phyloP scores from a whole-genome alignment of 352 stramenopile genomes.

The Phytophthora tubulina region DNA sequence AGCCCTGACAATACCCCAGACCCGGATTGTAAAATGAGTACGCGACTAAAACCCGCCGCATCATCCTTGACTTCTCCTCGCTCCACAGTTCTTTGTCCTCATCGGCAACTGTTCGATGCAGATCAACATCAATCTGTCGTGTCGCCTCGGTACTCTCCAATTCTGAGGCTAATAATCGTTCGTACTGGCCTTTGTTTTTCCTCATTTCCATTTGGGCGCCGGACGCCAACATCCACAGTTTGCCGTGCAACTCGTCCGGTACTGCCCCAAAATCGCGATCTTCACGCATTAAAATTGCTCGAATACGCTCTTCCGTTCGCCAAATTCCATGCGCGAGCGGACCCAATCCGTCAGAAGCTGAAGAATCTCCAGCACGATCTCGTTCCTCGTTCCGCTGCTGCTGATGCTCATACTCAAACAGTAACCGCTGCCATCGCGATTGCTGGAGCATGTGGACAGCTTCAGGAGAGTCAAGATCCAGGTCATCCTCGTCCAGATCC shows the following conservation, averaged over 20 bases:
- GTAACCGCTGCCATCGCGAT: constrained; percentile 66
- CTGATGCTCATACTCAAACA: constrained; percentile 78
- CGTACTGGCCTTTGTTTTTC: constrained; percentile 64
- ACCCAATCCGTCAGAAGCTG: constrained; percentile 58
- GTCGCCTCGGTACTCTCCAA: constrained; percentile 74
- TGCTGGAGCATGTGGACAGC: constrained; percentile 62
- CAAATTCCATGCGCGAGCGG: constrained; percentile 82
- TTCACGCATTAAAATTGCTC: constrained; percentile 68
- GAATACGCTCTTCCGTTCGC: constrained; percentile 84
- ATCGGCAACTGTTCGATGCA: constrained; percentile 76
- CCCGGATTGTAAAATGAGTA: constrained; percentile 86
- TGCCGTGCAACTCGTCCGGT: constrained; percentile 75
- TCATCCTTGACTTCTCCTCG: constrained; percentile 72
- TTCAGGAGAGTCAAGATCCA: constrained; percentile 54
- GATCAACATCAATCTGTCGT: constrained; percentile 86
- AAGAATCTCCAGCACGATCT: constrained; percentile 42
- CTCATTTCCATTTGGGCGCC: constrained; percentile 76
- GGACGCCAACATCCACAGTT: constrained; percentile 84
- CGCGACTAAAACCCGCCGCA: constrained; percentile 85
- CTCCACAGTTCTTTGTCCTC: constrained; percentile 74
- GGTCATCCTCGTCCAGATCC: constrained; percentile 40
- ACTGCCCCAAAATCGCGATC: constrained; percentile 65
- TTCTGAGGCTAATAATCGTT: constrained; percentile 60
- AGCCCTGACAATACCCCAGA: constrained; percentile 88
- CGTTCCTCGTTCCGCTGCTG: constrained; percentile 59